A percentile compares a stretch with the other conserved stretches of the same genome.
Conservation (phyloP, 306 rosid species). For the Cicer chorassanicum region DNA sequence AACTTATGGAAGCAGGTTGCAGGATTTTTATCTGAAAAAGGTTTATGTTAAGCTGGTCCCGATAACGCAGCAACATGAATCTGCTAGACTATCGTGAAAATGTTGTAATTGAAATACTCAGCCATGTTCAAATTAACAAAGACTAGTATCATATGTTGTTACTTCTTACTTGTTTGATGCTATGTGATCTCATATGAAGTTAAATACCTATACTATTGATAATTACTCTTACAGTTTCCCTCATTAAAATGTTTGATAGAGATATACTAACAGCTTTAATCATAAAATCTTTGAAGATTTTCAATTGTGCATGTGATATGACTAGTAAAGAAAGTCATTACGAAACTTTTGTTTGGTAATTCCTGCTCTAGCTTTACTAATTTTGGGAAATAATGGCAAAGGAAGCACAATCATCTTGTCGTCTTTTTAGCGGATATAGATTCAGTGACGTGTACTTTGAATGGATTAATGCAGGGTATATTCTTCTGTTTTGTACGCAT, state of each 20-base stretch:
- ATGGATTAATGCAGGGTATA: background rate
- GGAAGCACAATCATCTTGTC: background rate
- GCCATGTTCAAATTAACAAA: background rate
- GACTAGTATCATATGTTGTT: background rate
- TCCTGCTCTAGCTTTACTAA: background rate
- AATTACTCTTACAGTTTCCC: slow-evolving; percentile 3
- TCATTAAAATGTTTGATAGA: background rate
- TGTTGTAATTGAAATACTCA: background rate
- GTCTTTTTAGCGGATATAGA: background rate
- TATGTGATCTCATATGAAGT: background rate
- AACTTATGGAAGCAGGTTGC: background rate
- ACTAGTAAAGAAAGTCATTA: slow-evolving; percentile 5
- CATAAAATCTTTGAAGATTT: background rate
- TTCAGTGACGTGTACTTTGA: background rate
- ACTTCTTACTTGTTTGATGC: background rate
- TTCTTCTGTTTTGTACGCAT: slow-evolving; percentile 1
- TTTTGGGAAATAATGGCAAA: background rate
- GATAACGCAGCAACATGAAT: slow-evolving; percentile 4
- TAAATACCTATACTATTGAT: slow-evolving; percentile 3
- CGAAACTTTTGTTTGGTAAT: background rate
- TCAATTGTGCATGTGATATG: background rate
- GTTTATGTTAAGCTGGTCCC: background rate
- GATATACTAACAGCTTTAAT: background rate
- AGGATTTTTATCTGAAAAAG: background rate
- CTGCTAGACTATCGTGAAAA: background rate